Conservation (phyloP, 176 grass and related monocot species). For the Bromus sterilis region DNA sequence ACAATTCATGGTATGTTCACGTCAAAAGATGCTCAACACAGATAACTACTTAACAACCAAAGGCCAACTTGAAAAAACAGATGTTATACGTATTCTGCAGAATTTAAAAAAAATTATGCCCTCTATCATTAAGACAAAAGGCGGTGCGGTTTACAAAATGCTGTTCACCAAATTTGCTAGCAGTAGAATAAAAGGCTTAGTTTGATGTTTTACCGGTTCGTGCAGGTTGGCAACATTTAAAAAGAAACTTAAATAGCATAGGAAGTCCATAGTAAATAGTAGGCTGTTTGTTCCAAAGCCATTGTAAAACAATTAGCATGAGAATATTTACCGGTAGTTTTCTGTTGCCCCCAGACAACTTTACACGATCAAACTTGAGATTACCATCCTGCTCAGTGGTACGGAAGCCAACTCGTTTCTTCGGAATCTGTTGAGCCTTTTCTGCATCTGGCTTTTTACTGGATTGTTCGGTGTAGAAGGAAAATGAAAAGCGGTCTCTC, state of each 20-base stretch:
- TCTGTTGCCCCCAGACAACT: constrained; percentile 50
- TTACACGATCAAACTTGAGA: constrained; percentile 67
- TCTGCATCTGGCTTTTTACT: constrained; percentile 28
- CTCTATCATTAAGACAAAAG: background rate
- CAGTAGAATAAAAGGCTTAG: background rate
- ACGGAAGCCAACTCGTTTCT: constrained; percentile 33
- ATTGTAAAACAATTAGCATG: constrained; percentile 10
- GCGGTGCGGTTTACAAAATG: background rate
- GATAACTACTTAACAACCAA: constrained; percentile 6
- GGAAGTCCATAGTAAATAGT: background rate
- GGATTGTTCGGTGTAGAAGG: constrained; percentile 61
- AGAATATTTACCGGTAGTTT: constrained; percentile 58
- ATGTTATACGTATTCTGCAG: background rate
- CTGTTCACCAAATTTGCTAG: background rate
- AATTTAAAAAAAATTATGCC: no score
- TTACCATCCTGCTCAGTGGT: constrained; percentile 32
- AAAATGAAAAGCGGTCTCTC: constrained; percentile 63
- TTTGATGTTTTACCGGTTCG: background rate
- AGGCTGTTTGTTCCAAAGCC: constrained; percentile 5
- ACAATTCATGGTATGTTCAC: background rate
- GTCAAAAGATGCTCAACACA: background rate
- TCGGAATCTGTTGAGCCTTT: constrained; percentile 23
- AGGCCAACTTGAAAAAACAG: background rate
- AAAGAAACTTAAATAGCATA: background rate
- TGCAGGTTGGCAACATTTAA: background rate